phyloP scores from a whole-genome alignment of 352 stramenopile species.

The Phytophthora sp. region DNA sequence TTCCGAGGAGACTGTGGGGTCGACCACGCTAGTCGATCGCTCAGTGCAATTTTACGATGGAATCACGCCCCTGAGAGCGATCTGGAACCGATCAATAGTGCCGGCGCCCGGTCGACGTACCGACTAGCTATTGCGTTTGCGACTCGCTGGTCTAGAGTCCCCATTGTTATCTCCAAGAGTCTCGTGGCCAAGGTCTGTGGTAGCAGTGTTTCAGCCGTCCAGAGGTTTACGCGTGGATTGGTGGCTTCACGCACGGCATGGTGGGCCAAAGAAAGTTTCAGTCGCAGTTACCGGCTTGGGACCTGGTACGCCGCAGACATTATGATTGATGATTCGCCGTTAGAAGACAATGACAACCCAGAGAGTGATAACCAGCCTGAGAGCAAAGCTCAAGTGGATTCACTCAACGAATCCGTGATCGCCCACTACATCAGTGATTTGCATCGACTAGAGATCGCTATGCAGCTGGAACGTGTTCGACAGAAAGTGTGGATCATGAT shows the following conservation, averaged over 20 bases:
- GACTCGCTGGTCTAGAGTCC: constrained; percentile 52
- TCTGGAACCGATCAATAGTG: constrained; percentile 42
- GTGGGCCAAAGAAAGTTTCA: constrained; percentile 85
- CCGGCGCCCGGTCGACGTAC: constrained; percentile 63
- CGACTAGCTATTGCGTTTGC: constrained; percentile 62
- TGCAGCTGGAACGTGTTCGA: constrained; percentile 66
- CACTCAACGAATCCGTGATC: constrained; percentile 23
- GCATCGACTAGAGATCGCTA: constrained; percentile 53
- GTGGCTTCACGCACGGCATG: constrained; percentile 60
- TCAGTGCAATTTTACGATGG: constrained; percentile 62
- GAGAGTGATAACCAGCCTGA: constrained; percentile 9
- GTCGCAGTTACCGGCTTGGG: constrained; percentile 70
- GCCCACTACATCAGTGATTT: constrained; percentile 47
- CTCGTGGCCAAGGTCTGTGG: constrained; percentile 70
- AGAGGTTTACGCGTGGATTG: constrained; percentile 58
- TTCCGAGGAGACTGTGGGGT: constrained; percentile 38
- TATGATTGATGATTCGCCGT: constrained; percentile 10
- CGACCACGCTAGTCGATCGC: constrained; percentile 55
- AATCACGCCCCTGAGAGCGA: constrained; percentile 38
- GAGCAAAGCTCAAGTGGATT: not conserved
- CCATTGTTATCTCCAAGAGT: constrained; percentile 72
- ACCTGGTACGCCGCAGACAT: constrained; percentile 80
- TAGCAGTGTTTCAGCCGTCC: constrained; percentile 43
- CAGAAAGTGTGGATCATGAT: constrained; percentile 64
- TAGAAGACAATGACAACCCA: constrained; percentile 9